Evolutionary conservation across 192 early-diverging fungal species (phyloP).

Genomic region (Umbelopsis vinacea): DNA sequence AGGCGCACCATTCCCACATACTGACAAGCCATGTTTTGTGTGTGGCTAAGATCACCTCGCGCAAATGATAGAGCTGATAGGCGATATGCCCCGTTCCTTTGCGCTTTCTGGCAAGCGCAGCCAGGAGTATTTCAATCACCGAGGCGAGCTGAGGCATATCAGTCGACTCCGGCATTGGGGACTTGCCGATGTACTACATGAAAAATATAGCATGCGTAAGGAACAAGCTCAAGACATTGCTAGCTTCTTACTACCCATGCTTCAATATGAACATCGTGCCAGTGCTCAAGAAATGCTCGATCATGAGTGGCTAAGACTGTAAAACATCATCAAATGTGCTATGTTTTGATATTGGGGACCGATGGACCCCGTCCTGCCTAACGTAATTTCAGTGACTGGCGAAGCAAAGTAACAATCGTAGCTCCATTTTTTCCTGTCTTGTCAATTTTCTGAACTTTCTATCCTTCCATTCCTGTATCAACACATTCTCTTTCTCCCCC

Average conservation of each 20-base stretch:
- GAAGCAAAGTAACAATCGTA: not conserved
- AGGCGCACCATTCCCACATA: too few relatives aligned
- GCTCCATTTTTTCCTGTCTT: not conserved
- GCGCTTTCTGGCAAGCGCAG: conserved; percentile 85
- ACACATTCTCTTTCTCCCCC: not conserved
- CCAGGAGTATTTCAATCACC: conserved; percentile 85
- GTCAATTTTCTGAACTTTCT: not conserved
- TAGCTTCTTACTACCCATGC: conserved; percentile 86
- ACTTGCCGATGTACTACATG: conserved; percentile 80
- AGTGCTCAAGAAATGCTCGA: conserved; percentile 36
- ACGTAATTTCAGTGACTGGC: not conserved
- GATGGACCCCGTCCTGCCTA: not conserved
- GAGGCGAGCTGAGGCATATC: conserved; percentile 89
- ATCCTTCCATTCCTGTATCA: not conserved
- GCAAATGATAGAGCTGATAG: conserved; percentile 94
- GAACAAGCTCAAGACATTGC: conserved; percentile 76
- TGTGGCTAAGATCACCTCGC: conserved; percentile 86
- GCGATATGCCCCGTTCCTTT: conserved; percentile 79
- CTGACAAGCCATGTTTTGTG: not conserved
- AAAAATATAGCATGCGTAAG: conserved; percentile 83
- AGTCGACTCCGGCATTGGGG: conserved; percentile 83
- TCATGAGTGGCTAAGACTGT: conserved; percentile 35
- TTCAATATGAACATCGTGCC: conserved; percentile 43
- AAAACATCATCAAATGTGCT: too few relatives aligned
- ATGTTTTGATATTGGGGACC: not conserved